Base-by-base conservation (phyloP, 768 basidiomycete species). In the Tylopilus balloui region DNA sequence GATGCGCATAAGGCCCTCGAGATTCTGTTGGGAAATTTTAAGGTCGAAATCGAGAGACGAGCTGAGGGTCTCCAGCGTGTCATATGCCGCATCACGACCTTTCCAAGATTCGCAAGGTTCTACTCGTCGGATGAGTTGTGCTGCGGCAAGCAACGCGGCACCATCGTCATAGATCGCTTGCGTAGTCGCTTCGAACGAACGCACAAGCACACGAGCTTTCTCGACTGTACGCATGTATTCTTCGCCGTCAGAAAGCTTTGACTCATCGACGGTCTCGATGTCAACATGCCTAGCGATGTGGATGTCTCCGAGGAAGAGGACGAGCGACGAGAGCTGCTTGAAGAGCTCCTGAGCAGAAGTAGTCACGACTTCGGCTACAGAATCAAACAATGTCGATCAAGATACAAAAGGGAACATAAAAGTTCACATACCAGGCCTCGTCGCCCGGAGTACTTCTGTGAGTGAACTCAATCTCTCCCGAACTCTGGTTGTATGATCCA, bases 141-240 rank as follows among this genome's bases (percentile, higher is more conserved):
- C 56, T 3, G 66, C 58, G 13, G 69, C 56, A 15, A 82, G 65
- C 10, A 81, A 57, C 0, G 64, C 56, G 0, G 72, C 64, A 2
- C 75, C 70, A 43, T 76, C 72, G 48, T 81, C 78, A 53, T 74
- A 79, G 1, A 82, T 62, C 3, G 75, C 72, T 48, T 82, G 80
- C 11, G 75, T 67, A 12, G 69, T 56, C 1, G 68, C 68, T 57
- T 81, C 81, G 38, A 80, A 60, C 6, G 71, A 70, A 20, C 78
- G 73, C 8, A 81, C 65, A 15, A 79, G 66, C 14, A 66, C 55
- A 8, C 74, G 72, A 5, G 78, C 80, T 47, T 69, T 70, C 43
- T 73, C 70, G 1, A 79, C 73, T 23, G 70, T 69, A 34, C 69
- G 66, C 41, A 70, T 51, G 47, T 76, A 78, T 19, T 62, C 62